Base-by-base conservation (phyloP, 2,329 filamentous ascomycete genomes). In the Conoideocrella luteorostrata region DNA sequence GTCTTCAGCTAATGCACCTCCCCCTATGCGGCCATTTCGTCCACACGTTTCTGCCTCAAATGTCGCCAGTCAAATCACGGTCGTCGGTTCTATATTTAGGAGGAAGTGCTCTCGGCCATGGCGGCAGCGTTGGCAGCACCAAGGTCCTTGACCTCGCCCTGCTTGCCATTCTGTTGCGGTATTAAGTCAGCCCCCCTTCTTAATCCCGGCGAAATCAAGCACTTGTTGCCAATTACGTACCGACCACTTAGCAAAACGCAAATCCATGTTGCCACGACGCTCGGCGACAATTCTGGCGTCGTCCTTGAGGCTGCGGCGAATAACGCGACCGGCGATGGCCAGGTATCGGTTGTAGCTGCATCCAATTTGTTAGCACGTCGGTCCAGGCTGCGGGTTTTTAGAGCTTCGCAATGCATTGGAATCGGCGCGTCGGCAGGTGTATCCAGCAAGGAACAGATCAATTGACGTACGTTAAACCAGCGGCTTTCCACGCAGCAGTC, bases 321-420 rank as follows among this genome's bases (percentile, higher is more conserved):
- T 87, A 65, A 88, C 86, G 71, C 90, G 89, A 71, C 90, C 82
- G 63, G 93, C 89, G 73, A 98, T 81, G 65, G 90, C 83, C 67
- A 98, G 84, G 84, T 96, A 97, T 76, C 90, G 93, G 85, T 98
- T 98, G 88, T 98, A 98, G 75, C 93, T 98, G 37, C 18, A 24
- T 28, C 28, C 15, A 18, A 41, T n/a, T n/a, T n/a, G 38, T 47
- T 32, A 47, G 45, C 45, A 15, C 37, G 11, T 23, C 12, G 13
- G 29, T 13, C 28, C 17, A 24, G 7, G 9, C 12, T 7, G 7
- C 34, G 49, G 47, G 44, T 37, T 39, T 32, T 41, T 15, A 13
- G 23, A 22, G 43, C 9, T 17, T 32, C 39, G 23, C 22, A 41
- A 20, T 28, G 24, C 39, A 30, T 41, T 18, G 32, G 20, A 28